Conservation (phyloP, 1,139 yeast genomes). For the Ogataea hybrid region DNA sequence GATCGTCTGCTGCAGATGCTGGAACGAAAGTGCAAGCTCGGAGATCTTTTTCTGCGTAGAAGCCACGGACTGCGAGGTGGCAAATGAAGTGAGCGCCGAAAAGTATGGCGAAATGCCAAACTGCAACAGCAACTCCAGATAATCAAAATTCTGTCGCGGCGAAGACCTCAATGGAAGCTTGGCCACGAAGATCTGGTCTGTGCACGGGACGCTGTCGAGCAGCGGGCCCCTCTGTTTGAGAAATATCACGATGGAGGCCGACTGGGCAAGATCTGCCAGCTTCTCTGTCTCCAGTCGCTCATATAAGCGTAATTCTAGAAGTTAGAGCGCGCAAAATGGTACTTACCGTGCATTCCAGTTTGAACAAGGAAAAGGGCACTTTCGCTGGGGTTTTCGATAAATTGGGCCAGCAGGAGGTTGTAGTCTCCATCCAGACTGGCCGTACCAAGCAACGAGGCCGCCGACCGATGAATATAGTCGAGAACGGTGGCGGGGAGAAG, state of each 20-base stretch:
- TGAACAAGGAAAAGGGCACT: conserved; percentile 3
- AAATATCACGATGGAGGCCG: conserved; percentile 4
- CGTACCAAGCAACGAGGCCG: neutral
- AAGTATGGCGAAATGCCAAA: conserved; percentile 54
- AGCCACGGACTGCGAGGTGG: conserved; percentile 36
- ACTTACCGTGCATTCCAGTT: conserved; percentile 1
- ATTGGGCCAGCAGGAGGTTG: neutral
- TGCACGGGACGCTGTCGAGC: conserved; percentile 1
- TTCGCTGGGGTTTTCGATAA: conserved; percentile 3
- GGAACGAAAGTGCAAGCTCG: conserved; percentile 67
- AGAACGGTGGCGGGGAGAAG: neutral
- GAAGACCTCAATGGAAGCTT: conserved; percentile 11
- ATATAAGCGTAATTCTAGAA: neutral
- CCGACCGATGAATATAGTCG: neutral
- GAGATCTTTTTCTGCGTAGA: conserved; percentile 61
- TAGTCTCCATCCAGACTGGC: neutral
- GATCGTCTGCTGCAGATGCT: conserved; percentile 65
- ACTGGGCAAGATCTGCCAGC: neutral
- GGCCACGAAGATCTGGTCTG: conserved; percentile 10
- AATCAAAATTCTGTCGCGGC: conserved; percentile 43
- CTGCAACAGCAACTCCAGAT: conserved; percentile 56
- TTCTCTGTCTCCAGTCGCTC: neutral
- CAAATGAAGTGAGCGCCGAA: conserved; percentile 32
- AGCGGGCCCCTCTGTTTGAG: conserved; percentile 16
- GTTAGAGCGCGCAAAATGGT: neutral